Evolutionary conservation across 257 asterid genomes (phyloP).

Genomic region (Marsdenia floribunda): DNA sequence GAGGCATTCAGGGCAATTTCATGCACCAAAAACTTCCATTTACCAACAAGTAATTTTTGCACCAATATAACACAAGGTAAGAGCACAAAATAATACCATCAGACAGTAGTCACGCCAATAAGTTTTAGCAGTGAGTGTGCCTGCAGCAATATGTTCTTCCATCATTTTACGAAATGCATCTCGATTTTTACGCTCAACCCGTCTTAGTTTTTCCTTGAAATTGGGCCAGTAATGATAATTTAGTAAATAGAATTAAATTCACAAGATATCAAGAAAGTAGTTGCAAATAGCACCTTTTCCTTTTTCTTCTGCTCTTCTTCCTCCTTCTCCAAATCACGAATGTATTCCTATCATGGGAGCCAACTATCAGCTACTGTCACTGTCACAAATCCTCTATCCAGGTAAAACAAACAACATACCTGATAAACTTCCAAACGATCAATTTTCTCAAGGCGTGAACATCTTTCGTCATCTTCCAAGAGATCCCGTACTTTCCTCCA

Average conservation of each 20-base stretch:
- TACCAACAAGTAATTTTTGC: conserved; percentile 1
- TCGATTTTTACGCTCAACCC: conserved; percentile 88
- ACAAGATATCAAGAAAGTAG: conserved; percentile 5
- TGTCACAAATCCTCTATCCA: not conserved
- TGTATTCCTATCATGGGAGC: conserved; percentile 62
- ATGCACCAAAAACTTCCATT: conserved; percentile 10
- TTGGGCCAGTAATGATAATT: not conserved
- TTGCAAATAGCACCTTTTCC: conserved; percentile 53
- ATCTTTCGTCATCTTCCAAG: conserved; percentile 92
- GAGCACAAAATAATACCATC: conserved; percentile 34
- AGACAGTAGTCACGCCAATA: conserved; percentile 86
- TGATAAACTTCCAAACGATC: conserved; percentile 87
- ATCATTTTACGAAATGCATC: conserved; percentile 85
- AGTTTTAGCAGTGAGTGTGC: conserved; percentile 83
- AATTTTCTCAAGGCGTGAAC: conserved; percentile 84
- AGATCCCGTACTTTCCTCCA: conserved; percentile 98
- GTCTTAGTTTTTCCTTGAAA: conserved; percentile 71
- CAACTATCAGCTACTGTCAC: conserved; percentile 4
- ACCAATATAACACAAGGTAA: not conserved
- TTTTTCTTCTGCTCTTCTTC: conserved; percentile 86
- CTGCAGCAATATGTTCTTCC: conserved; percentile 82
- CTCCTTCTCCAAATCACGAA: conserved; percentile 91
- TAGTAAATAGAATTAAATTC: not conserved
- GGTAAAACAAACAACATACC: conserved; percentile 32
- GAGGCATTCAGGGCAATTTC: not conserved